Evolutionary conservation across 768 basidiomycete species (phyloP), one percentile per base, ranked within the genome.

Genomic region (Mycena albidolilacea): DNA sequence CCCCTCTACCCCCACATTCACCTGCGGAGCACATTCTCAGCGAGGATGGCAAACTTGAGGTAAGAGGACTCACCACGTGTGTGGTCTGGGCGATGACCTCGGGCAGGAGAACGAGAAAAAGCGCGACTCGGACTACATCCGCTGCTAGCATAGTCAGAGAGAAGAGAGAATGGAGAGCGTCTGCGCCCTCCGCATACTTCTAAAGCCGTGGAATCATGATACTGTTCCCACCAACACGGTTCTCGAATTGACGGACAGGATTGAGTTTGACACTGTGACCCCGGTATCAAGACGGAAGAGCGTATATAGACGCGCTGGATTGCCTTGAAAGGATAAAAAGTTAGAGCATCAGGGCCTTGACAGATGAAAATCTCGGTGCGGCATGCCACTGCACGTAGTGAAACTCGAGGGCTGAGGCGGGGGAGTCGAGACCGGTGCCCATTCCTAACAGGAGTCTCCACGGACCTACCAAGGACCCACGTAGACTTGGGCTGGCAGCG

Each of bases 1-100:
- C 35, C 85, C 85, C 69, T 82, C 71, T 11, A 77, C 75, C 11
- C 85, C 86, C 35, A 87, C 86, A 5, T 44, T 77, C 19, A 87
- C 81, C 86, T 86, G 7, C n/a, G 67, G 21, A 38, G 14, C 48
- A 15, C 37, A 9, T 14, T 46, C 8, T 63, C 7, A 55, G 35
- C 17, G 14, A n/a, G 38, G 35, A 50, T 35, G 8, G 2, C n/a
- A 10, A 30, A 2, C 19, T 5, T 3, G 15, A n/a, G 23, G n/a
- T 7, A 37, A 17, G 44, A 44, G 10, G 11, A 55, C 72, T 61
- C 38, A 73, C 75, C 48, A 50, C 46, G 30, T 75, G 75, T 14
- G 71, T 70, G 21, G 67, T 65, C 55, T 72, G 71, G 23, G 38
- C 58, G 17, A 60, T 6, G 37, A 59, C 66, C 4, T 8, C 4